Base-by-base conservation (phyloP, 2,329 filamentous ascomycete genomes). In the Trichoderma koningii region DNA sequence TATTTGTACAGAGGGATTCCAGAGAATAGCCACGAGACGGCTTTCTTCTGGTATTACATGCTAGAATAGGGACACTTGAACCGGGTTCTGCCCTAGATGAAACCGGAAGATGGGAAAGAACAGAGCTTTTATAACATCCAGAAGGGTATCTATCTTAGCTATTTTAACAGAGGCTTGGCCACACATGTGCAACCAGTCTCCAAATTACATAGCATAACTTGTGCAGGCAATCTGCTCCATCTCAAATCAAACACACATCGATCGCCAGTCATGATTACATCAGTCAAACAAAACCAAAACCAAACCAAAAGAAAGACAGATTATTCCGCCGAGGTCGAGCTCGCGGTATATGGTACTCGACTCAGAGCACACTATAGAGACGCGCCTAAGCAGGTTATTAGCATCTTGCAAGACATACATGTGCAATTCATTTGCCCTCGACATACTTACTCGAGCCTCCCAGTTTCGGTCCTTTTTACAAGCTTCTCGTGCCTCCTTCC, bases 31-130 rank as follows among this genome's bases (percentile, higher is more conserved):
- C 30, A 56, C 19, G 68, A 69, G 15, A 64, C 53, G 19, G 67
- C 68, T 2, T 61, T 69, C 1, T 69, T 68, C 30, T 68, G 68
- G 67, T 69, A 69, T 9, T 64, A 63, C 7, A 26, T 69, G 41
- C 6, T 61, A 5, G 21, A 52, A 0, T 42, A 42, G 48, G 4
- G 17, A 28, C 14, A n/a, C n/a, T n/a, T n/a, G n/a, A n/a, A n/a
- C n/a, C n/a, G n/a, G n/a, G n/a, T n/a, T n/a, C n/a, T n/a, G n/a
- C n/a, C n/a, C n/a, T n/a, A n/a, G n/a, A n/a, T n/a, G n/a, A n/a
- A n/a, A n/a, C n/a, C n/a, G n/a, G n/a, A n/a, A n/a, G n/a, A n/a
- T n/a, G n/a, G n/a, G n/a, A n/a, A 14, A 55, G 23, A 53, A 45
- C 17, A 15, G 10, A 63, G 45, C 21, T 30, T 55, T 34, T 63